Base-by-base conservation (phyloP, 139 green algal genomes). In the Mesostigma viride region DNA sequence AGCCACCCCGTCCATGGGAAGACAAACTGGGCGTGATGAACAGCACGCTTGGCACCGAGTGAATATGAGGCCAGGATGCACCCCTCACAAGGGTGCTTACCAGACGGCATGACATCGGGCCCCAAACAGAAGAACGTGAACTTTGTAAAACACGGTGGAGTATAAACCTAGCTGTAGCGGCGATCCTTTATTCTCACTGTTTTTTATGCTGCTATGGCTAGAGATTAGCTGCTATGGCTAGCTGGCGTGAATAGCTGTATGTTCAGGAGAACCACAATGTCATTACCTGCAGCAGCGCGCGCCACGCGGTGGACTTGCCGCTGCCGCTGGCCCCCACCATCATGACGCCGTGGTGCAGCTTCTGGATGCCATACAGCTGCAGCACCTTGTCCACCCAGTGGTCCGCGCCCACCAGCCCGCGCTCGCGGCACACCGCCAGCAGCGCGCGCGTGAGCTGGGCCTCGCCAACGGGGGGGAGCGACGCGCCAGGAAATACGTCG, bases 331-430 rank as follows among this genome's bases (percentile, higher is more conserved):
- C 79, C 14, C 87, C 84, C 24, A 94, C 87, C 58, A 92, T 73
- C 86, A 95, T 91, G 59, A 92, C 80, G 2, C 88, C 88, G 70
- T 91, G 88, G 30, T 87, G 79, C 60, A 91, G 82, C 47, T 86
- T 82, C 70, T 91, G 77, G 47, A 88, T 89, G 66, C 90, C 81
- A 53, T 85, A 86, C 31, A 94, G 79, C 82, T 94, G 87, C 14
- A 92, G 76, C 24, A 73, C 64, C 80, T 94, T 95, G 35, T 73
- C 81, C 3, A 91, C 76, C 58, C 87, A 90, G 5, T 35, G 24
- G 2, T 70, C 56, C 1, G 79, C 71, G 31, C 64, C 32, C 73
- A 89, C 80, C 70, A 90, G 76, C 22, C 76, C 73, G 1, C 31
- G n/a, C 48, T 47, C 31, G 27, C 28, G 30, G 56, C 31, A 35